Conservation (phyloP, 164 flowering plant genomes). For the Aristolochia contorta region DNA sequence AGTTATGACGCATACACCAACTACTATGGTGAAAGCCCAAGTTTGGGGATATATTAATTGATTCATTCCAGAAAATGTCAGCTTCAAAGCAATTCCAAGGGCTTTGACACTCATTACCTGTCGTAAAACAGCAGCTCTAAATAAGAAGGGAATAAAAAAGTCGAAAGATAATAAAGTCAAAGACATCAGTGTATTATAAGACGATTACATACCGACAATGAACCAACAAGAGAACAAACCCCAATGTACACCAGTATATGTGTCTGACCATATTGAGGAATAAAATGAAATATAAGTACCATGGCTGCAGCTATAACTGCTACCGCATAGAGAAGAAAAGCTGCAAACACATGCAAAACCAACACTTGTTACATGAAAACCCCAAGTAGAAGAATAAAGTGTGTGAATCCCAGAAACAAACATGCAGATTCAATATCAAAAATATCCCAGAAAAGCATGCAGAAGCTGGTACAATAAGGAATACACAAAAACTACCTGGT, state of each 20-base stretch:
- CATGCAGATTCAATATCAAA: no score
- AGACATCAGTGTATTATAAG: background rate
- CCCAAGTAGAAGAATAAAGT: no score
- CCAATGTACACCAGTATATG: conserved; percentile 75
- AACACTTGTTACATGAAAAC: background rate
- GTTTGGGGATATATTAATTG: conserved; percentile 56
- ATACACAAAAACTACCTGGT: conserved; percentile 45
- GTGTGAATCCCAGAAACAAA: no score
- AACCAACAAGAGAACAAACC: conserved; percentile 77
- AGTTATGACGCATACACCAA: conserved; percentile 36
- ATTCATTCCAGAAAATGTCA: conserved; percentile 58
- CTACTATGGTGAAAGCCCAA: conserved; percentile 48
- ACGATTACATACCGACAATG: conserved; percentile 45
- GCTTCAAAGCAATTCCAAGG: conserved; percentile 58
- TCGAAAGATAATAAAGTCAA: background rate
- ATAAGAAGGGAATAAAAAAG: background rate
- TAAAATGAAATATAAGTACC: conserved; percentile 41
- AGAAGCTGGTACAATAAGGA: background rate
- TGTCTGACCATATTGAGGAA: conserved; percentile 73
- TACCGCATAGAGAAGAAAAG: conserved; percentile 57
- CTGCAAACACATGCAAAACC: conserved; percentile 31
- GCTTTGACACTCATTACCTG: conserved; percentile 76
- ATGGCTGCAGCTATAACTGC: conserved; percentile 43
- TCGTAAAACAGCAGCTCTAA: conserved; percentile 1
- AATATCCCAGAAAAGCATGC: no score